Conservation (phyloP, 1,284 basidiomycete species). For the Pseudozyma sp. region DNA sequence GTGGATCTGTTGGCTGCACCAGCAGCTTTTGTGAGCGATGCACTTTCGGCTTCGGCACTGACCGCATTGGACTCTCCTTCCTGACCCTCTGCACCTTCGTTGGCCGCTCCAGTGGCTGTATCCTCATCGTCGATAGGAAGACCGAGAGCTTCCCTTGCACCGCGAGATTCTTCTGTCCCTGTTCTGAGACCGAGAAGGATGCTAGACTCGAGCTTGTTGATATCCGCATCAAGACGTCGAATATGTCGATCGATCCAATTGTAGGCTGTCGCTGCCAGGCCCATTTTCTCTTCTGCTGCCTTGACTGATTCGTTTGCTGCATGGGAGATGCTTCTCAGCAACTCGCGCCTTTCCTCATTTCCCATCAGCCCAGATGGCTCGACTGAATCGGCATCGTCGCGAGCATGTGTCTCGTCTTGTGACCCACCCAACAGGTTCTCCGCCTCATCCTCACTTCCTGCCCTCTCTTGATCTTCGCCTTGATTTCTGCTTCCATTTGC, state of each 20-base stretch:
- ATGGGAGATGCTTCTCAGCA: slow-evolving; percentile 31
- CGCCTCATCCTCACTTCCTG: slow-evolving; percentile 40
- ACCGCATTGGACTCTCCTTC: not conserved
- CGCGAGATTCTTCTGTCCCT: slow-evolving; percentile 53
- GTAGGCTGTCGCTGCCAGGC: slow-evolving; percentile 72
- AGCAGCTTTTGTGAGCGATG: slow-evolving; percentile 38
- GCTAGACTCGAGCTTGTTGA: slow-evolving; percentile 58
- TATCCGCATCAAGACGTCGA: slow-evolving; percentile 71
- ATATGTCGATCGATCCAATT: slow-evolving; percentile 72
- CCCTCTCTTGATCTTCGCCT: not conserved
- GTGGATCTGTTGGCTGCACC: slow-evolving; percentile 27
- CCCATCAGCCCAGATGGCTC: not conserved
- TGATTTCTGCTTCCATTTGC: not conserved
- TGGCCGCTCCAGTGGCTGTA: not conserved
- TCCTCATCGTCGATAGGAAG: slow-evolving; percentile 20
- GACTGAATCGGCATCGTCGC: not conserved
- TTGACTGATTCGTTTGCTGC: slow-evolving; percentile 54
- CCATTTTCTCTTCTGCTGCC: slow-evolving; percentile 72
- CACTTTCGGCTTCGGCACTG: slow-evolving; percentile 37
- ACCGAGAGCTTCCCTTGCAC: slow-evolving; percentile 49
- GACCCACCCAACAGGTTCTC: slow-evolving; percentile 35
- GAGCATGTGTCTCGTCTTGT: not conserved
- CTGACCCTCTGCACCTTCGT: slow-evolving; percentile 10
- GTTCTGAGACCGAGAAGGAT: slow-evolving; percentile 57
- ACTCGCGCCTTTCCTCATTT: slow-evolving; percentile 11